These are phyloP conservation scores for Zygosaccharomyces sapae DNA, from an alignment of 1,139 yeast genomes.

Conservation along the genomic window DNA sequence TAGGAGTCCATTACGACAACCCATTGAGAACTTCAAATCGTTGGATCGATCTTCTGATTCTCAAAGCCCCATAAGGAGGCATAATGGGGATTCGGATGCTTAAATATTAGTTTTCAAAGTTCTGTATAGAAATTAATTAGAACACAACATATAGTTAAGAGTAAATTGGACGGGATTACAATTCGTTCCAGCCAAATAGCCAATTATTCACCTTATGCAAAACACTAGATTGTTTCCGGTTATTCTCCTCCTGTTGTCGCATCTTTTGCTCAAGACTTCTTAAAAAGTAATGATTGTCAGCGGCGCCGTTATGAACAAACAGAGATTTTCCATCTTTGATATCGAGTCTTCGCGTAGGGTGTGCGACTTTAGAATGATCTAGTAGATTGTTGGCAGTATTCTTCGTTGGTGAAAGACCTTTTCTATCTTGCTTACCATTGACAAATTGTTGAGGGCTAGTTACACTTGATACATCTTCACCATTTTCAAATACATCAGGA, in stretches of 20 bases:
- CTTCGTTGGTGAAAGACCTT: conserved; percentile 3
- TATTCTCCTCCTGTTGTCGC: conserved; percentile 30
- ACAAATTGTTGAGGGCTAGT: neutral
- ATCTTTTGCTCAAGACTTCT: conserved; percentile 35
- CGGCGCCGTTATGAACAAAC: conserved; percentile 30
- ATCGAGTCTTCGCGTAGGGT: conserved; percentile 23
- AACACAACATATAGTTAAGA: neutral
- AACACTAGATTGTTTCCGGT: conserved; percentile 24
- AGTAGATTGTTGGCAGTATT: conserved; percentile 5
- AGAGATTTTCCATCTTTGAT: conserved; percentile 33
- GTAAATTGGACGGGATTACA: conserved; percentile 28
- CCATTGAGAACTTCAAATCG: conserved; percentile 1
- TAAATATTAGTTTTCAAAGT: neutral
- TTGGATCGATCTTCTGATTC: neutral
- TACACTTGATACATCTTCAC: conserved; percentile 3
- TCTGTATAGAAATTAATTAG: neutral
- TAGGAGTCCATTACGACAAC: conserved; percentile 10
- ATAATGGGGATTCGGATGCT: neutral
- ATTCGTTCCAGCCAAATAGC: conserved; percentile 56
- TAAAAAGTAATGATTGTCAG: conserved; percentile 36
- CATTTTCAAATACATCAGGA: conserved; percentile 5
- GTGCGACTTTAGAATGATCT: conserved; percentile 11
- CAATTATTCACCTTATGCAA: conserved; percentile 38
- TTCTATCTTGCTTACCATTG: conserved; percentile 1
- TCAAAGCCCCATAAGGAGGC: conserved; percentile 5